A percentile compares a stretch with the other conserved stretches of the same genome.
phyloP scores from a whole-genome alignment of 352 stramenopile species.

The Phytophthora macrochlamydospora region DNA sequence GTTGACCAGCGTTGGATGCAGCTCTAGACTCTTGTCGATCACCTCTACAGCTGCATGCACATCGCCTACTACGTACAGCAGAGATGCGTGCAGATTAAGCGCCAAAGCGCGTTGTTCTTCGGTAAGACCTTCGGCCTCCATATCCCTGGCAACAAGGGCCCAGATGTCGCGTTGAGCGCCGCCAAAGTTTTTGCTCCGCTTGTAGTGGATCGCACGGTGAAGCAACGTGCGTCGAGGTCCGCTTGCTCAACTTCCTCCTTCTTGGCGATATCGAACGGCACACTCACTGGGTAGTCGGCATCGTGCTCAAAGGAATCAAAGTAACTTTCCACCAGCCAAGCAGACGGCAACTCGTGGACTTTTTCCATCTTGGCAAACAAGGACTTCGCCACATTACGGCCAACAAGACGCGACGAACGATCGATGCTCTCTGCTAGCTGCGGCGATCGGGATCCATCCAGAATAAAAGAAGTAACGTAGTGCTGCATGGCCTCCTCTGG shows the following conservation, averaged over 20 bases:
- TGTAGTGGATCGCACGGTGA: conserved; percentile 69
- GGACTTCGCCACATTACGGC: conserved; percentile 64
- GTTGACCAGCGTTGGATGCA: conserved; percentile 65
- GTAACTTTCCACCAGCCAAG: conserved; percentile 86
- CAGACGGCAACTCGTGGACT: conserved; percentile 72
- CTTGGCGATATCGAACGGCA: conserved; percentile 75
- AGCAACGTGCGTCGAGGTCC: conserved; percentile 61
- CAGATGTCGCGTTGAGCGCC: conserved; percentile 56
- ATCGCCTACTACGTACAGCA: conserved; percentile 81
- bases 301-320: conserved; percentile 88
- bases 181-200: conserved; percentile 61
- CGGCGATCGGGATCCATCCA: conserved; percentile 75
- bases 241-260: conserved; percentile 30
- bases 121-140: conserved; percentile 41
- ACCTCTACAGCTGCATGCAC: conserved; percentile 71
- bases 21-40: conserved; percentile 62
- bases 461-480: conserved; percentile 82
- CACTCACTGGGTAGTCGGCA: conserved; percentile 55
- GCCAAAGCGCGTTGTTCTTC: conserved; percentile 53
- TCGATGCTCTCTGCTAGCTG: conserved; percentile 78
- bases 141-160: conserved; percentile 40
- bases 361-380: conserved; percentile 76
- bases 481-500: conserved; percentile 80
- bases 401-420: conserved; percentile 68
- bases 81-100: conserved; percentile 81